These are phyloP conservation scores for Gossypium thurberi DNA, from an alignment of 345 rosid genomes.

Conservation along the genomic window DNA sequence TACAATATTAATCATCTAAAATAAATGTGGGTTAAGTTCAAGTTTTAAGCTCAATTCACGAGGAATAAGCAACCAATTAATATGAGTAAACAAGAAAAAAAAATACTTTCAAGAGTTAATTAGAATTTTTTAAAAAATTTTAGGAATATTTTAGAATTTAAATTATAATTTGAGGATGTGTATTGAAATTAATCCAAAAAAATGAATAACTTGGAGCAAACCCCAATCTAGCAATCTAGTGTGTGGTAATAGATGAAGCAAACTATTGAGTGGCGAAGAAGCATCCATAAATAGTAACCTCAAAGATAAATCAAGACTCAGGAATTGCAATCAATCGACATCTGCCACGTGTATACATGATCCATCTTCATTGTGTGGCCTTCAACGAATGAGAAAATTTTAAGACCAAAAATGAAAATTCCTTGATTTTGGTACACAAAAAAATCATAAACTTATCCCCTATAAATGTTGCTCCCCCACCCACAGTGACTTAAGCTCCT, in stretches of 20 bases:
- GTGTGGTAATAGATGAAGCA: slow-evolving; percentile 5
- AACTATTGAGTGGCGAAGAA: slow-evolving; percentile 24
- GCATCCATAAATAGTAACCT: slow-evolving; percentile 15
- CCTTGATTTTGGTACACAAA: slow-evolving; percentile 28
- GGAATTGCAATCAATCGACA: not conserved
- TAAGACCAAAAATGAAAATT: not conserved
- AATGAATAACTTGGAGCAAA: no score
- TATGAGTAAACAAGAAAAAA: no score
- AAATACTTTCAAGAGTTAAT: no score
- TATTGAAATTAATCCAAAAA: no score
- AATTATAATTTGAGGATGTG: no score
- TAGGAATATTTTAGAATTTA: no score
- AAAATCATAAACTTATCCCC: not conserved
- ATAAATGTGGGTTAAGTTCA: no score
- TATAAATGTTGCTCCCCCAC: slow-evolving; percentile 17
- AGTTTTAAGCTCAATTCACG: no score
- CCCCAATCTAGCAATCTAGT: not conserved
- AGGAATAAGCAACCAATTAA: no score
- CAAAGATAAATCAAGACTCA: not conserved
- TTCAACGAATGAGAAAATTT: slow-evolving; percentile 14
- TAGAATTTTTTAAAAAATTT: no score
- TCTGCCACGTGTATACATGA: slow-evolving; percentile 34
- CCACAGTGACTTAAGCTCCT: not conserved
- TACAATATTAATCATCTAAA: no score
- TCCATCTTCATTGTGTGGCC: slow-evolving; percentile 50